phyloP scores from a whole-genome alignment of 2,329 filamentous ascomycete genomes.

The Colletotrichum filicis region DNA sequence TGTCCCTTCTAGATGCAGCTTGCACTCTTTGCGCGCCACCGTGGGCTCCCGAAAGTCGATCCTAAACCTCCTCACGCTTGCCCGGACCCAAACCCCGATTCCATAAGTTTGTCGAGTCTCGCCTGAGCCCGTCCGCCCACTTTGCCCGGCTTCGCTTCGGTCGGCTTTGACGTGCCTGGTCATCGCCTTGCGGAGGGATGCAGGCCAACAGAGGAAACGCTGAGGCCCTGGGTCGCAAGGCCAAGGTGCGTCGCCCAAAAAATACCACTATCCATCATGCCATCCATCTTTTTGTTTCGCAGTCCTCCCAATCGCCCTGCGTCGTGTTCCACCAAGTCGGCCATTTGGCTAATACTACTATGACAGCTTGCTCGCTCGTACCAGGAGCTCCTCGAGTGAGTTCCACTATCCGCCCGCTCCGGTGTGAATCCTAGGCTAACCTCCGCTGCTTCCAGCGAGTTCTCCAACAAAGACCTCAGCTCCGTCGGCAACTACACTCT shows the following conservation, averaged over 20 bases:
- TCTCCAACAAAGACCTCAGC: constrained; percentile 89
- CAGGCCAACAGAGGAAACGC: constrained; percentile 65
- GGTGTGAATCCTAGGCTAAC: neutral
- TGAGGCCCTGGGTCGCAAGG: constrained; percentile 70
- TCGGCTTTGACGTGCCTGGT: constrained; percentile 27
- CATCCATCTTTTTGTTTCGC: neutral
- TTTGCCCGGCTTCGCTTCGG: constrained; percentile 28
- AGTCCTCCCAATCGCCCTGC: constrained; percentile 1
- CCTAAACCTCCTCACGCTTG: neutral
- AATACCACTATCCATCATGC: neutral
- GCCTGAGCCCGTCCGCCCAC: neutral
- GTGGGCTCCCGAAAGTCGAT: constrained; percentile 14
- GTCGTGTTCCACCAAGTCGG: neutral
- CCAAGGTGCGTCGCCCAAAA: constrained; percentile 58
- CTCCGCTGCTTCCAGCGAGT: constrained; percentile 73
- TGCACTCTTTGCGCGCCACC: constrained; percentile 12
- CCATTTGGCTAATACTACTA: neutral
- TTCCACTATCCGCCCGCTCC: constrained; percentile 34
- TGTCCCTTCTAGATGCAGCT: constrained; percentile 12
- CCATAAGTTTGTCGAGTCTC: neutral
- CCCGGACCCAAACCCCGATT: constrained; percentile 2
- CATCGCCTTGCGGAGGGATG: constrained; percentile 53
- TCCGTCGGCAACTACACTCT: constrained; percentile 95
- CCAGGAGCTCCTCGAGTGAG: constrained; percentile 93
- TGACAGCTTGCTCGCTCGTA: constrained; percentile 93